Base-by-base conservation (phyloP, 2,329 filamentous ascomycete species). In the Leptoxyphium fumago region DNA sequence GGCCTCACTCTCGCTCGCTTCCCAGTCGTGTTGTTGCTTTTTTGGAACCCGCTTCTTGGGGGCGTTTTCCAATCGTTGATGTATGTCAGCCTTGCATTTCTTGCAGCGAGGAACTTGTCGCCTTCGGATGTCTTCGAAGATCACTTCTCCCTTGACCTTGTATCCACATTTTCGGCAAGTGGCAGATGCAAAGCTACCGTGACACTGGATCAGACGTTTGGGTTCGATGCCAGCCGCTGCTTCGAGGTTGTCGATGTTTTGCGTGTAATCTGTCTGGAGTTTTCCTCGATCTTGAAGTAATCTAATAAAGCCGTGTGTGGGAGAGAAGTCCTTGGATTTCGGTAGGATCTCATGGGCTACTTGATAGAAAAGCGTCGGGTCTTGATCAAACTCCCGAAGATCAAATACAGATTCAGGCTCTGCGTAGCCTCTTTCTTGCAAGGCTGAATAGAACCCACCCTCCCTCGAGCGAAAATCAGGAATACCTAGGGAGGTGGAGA, bases 241-340 rank as follows among this genome's bases (percentile, higher is more conserved):
- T 63, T 98, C 89, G 42, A 95, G 78, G 55, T 95, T 95, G 69
- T 98, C 91, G 57, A 98, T 96, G 63, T 98, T 98, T 61, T 98
- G 91, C 0, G 91, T 94, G 68, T 95, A 98, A 66, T 96, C 95
- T 38, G 88, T 96, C 47, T 95, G 75, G 6, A 98, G 75, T 63
- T 94, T 94, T 51, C 77, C 79, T 62, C 87, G 83, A 53, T 89
- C 75, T 63, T 98, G 84, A 30, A 98, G 74, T 54, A 95, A 73
- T 29, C 80, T 78, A 57, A 98, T 93, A 67, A 98, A 98, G 43
- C 82, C 80, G 69, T 98, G 91, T 0, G 91, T 96, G 0, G 89
- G 88, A 1, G 89, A 87, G 68, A 79, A 94, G 55, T 79, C 79
- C 52, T 84, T 79, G 11, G 81, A 79, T 17, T 78, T 76, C 10